Evolutionary conservation across 305 asterid species (phyloP).

Genomic region (Fraxinus paxiana): DNA sequence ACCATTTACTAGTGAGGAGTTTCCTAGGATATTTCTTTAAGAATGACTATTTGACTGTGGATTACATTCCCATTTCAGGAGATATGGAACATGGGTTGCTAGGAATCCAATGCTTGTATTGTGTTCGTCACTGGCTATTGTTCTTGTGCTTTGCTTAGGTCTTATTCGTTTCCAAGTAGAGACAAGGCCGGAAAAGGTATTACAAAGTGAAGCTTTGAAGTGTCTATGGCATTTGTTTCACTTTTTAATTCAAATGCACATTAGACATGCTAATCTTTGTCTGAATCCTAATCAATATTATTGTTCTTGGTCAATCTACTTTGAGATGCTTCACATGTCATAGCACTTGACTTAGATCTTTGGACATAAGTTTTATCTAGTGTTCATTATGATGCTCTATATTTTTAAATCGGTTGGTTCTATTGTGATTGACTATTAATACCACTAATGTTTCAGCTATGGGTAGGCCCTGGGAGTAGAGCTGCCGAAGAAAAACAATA

Average conservation of each 20-base stretch:
- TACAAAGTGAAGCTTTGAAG: neutral
- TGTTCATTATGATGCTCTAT: conserved; percentile 2
- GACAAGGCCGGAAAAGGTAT: conserved; percentile 98
- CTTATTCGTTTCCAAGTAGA: conserved; percentile 88
- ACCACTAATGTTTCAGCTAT: conserved; percentile 51
- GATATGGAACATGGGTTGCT: conserved; percentile 98
- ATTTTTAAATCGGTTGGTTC: conserved; percentile 1
- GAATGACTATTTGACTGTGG: conserved; percentile 28
- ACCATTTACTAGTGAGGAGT: conserved; percentile 6
- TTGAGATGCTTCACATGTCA: conserved; percentile 1
- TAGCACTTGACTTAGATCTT: neutral
- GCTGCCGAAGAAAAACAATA: conserved; percentile 93
- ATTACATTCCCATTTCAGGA: conserved; percentile 52
- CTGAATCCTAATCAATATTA: neutral
- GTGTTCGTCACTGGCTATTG: conserved; percentile 68
- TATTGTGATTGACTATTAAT: conserved; percentile 5
- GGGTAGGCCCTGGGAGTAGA: conserved; percentile 99
- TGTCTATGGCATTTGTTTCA: neutral
- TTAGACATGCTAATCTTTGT: neutral
- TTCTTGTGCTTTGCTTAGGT: conserved; percentile 84
- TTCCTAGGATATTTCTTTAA: conserved; percentile 15
- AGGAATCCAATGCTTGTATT: conserved; percentile 82
- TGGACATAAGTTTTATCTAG: neutral
- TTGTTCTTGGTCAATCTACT: neutral
- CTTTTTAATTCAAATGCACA: neutral